Percentiles rank a stretch among this genome's conserved stretches.
Evolutionary conservation across 2,329 filamentous ascomycete species (phyloP).

Genomic region (Sordariomycetes sp.): DNA sequence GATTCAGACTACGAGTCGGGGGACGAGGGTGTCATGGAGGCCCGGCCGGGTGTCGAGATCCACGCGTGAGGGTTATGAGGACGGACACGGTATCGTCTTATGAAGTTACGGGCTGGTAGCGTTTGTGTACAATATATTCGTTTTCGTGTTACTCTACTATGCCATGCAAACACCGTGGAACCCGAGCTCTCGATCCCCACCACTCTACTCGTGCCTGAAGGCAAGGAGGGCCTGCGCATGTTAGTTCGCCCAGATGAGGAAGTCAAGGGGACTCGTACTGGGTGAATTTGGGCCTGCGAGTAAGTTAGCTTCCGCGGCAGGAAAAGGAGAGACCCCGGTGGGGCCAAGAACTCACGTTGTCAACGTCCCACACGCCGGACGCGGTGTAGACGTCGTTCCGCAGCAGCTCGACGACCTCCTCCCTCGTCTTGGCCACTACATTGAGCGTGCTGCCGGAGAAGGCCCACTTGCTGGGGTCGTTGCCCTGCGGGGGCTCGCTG

Average conservation of each 20-base stretch:
- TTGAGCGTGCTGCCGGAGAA: conserved; percentile 69
- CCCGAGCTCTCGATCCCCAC: neutral
- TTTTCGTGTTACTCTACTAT: neutral
- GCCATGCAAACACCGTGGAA: neutral
- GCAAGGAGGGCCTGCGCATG: neutral
- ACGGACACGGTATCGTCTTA: neutral
- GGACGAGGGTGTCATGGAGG: conserved; percentile 3
- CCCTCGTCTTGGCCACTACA: conserved; percentile 52
- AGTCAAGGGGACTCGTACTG: conserved; percentile 19
- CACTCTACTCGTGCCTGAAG: conserved; percentile 8
- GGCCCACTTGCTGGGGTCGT: conserved; percentile 45
- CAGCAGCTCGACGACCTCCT: conserved; percentile 58
- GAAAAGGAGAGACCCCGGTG: neutral
- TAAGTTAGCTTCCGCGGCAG: neutral
- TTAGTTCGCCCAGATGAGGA: neutral
- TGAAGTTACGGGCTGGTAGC: neutral
- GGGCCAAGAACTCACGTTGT: conserved; percentile 36
- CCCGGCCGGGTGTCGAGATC: neutral
- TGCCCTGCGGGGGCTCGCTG: conserved; percentile 52
- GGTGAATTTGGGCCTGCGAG: conserved; percentile 35
- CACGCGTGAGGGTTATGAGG: neutral
- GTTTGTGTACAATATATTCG: neutral
- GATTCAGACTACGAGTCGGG: conserved; percentile 6
- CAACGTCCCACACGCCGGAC: conserved; percentile 70
- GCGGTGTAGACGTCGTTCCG: conserved; percentile 63